These are phyloP conservation scores for Nemania bipapillata DNA, from an alignment of 2,329 filamentous ascomycete genomes.

Conservation along the genomic window DNA sequence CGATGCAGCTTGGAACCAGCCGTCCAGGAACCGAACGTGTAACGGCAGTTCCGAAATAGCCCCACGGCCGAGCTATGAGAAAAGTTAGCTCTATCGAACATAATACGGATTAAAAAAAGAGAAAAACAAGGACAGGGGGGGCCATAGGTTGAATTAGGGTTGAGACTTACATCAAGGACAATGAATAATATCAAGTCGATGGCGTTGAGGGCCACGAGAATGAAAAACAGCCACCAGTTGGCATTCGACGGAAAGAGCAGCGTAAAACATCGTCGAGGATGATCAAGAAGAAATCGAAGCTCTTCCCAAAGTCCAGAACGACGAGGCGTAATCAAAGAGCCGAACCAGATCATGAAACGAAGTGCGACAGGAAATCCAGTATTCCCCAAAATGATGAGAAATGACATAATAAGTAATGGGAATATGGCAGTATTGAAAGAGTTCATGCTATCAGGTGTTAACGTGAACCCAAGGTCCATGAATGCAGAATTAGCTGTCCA, in stretches of 20 bases:
- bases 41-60: slow-evolving; percentile 74
- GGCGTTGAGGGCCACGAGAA: slow-evolving; percentile 82
- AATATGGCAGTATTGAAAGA: slow-evolving; percentile 83
- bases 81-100: slow-evolving; percentile 26
- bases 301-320: slow-evolving; percentile 85
- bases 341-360: slow-evolving; percentile 88
- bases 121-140: not conserved
- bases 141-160: not conserved
- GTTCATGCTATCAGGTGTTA: slow-evolving; percentile 93
- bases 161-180: slow-evolving; percentile 79
- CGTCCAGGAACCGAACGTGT: slow-evolving; percentile 82
- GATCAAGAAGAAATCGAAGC: slow-evolving; percentile 87
- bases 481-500: slow-evolving; percentile 90
- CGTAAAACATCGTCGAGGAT: slow-evolving; percentile 95
- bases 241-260: slow-evolving; percentile 88
- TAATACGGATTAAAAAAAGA: not conserved
- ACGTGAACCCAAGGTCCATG: slow-evolving; percentile 92
- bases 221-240: slow-evolving; percentile 95
- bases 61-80: slow-evolving; percentile 72
- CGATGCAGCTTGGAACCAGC: slow-evolving; percentile 87
- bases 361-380: slow-evolving; percentile 96
- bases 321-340: slow-evolving; percentile 72
- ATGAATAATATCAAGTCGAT: slow-evolving; percentile 92
- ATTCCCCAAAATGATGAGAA: slow-evolving; percentile 93
- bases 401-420: slow-evolving; percentile 79